Percentiles rank a stretch among this genome's conserved stretches.
Evolutionary conservation across 176 grass and related monocot species (phyloP).

Genomic region (Oryza nivara): DNA sequence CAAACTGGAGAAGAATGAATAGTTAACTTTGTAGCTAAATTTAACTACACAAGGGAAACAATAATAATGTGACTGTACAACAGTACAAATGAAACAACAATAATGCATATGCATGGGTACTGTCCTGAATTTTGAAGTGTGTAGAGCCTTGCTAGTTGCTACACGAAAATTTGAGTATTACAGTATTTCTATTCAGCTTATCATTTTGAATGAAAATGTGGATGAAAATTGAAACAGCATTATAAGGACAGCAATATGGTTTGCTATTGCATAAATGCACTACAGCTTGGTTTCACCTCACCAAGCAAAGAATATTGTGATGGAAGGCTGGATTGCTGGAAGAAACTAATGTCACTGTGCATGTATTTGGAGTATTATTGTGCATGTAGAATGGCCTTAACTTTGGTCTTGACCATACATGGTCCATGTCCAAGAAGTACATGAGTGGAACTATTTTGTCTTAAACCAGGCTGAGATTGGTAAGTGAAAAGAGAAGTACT

Average conservation of each 20-base stretch:
- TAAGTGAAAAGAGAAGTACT: not conserved
- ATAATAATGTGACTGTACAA: not conserved
- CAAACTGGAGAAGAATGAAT: constrained; percentile 88
- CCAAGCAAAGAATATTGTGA: not conserved
- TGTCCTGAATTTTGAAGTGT: not conserved
- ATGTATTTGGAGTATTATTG: not conserved
- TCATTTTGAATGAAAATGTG: not conserved
- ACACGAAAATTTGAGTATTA: not conserved
- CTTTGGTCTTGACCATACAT: constrained; percentile 8
- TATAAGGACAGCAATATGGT: too few species aligned
- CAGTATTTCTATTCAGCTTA: not conserved
- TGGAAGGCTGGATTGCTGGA: not conserved
- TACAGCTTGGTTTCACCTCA: not conserved
- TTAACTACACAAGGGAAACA: not conserved
- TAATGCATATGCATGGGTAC: not conserved
- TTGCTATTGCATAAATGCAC: too few species aligned
- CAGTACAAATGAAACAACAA: not conserved
- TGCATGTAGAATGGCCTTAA: not conserved
- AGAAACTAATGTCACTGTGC: not conserved
- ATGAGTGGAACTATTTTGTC: not conserved
- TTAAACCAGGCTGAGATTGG: constrained; percentile 7
- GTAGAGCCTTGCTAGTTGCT: not conserved
- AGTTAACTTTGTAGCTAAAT: constrained; percentile 48
- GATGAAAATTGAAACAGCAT: too few species aligned
- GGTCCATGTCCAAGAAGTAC: not conserved